A percentile compares a stretch with the other conserved stretches of the same genome.
These are phyloP conservation scores for Ascomycota sp. DNA, from an alignment of 2,329 filamentous ascomycete species.

Conservation along the genomic window DNA sequence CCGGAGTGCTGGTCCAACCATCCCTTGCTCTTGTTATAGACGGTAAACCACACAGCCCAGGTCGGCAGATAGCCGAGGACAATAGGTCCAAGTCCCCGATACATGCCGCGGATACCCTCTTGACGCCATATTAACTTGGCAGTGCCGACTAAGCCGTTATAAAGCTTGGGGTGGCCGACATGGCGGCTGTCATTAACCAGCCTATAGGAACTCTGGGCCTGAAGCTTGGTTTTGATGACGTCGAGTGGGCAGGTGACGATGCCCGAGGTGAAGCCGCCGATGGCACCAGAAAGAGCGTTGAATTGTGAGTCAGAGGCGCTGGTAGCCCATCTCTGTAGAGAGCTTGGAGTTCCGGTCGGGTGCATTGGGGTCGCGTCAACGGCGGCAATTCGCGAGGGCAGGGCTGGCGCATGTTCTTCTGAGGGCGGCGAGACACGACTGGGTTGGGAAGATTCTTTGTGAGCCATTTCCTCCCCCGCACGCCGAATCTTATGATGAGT, in stretches of 20 bases:
- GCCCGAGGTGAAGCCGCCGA: conserved; percentile 80
- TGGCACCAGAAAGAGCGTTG: conserved; percentile 69
- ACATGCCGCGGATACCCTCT: conserved; percentile 78
- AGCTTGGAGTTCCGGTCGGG: conserved; percentile 14
- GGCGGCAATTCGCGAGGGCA: conserved; percentile 11
- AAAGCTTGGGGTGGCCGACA: conserved; percentile 38
- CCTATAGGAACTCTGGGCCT: conserved; percentile 74
- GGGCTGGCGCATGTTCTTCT: conserved; percentile 17
- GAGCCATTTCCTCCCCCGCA: conserved; percentile 24
- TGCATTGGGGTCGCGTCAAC: conserved; percentile 11
- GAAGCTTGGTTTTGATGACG: conserved; percentile 96
- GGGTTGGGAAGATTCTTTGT: conserved; percentile 22
- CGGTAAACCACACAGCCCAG: conserved; percentile 94
- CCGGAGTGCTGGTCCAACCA: conserved; percentile 47
- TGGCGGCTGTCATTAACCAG: conserved; percentile 27
- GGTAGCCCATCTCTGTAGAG: conserved; percentile 34
- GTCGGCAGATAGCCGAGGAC: conserved; percentile 89
- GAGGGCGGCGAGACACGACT: conserved; percentile 10
- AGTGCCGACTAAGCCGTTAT: conserved; percentile 74
- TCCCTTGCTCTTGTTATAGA: conserved; percentile 78
- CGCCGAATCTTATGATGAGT: background rate
- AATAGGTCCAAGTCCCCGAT: conserved; percentile 84
- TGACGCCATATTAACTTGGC: conserved; percentile 68
- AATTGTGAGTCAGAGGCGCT: conserved; percentile 42
- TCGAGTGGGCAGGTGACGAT: conserved; percentile 92